These are phyloP conservation scores for Aspergillus fumigatiaffinis DNA, from an alignment of 2,329 filamentous ascomycete genomes.

Conservation along the genomic window DNA sequence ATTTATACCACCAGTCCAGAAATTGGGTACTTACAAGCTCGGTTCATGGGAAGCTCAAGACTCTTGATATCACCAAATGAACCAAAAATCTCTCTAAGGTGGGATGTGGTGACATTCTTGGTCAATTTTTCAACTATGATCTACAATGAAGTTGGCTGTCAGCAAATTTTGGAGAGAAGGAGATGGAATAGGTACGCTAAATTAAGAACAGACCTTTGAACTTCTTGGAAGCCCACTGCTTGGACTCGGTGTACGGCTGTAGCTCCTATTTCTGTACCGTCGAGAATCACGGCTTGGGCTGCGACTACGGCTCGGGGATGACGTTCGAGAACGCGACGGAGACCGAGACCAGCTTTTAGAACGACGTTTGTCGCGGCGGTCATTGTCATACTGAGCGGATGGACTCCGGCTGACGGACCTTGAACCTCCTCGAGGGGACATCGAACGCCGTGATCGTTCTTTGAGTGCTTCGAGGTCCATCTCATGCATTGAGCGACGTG, in stretches of 20 bases:
- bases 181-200: not conserved
- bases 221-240: conserved; percentile 25
- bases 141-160: conserved; percentile 43
- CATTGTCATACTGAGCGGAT: conserved; percentile 17
- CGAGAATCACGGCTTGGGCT: conserved; percentile 35
- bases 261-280: conserved; percentile 33
- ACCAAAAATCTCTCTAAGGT: conserved; percentile 88
- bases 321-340: conserved; percentile 23
- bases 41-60: conserved; percentile 85
- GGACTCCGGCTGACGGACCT: conserved; percentile 28
- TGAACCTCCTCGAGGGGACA: conserved; percentile 32
- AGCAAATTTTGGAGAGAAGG: not conserved
- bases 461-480: conserved; percentile 23
- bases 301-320: conserved; percentile 37
- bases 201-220: conserved; percentile 30
- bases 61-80: conserved; percentile 81
- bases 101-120: conserved; percentile 86
- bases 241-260: conserved; percentile 28
- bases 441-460: conserved; percentile 29
- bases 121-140: conserved; percentile 95
- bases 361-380: conserved; percentile 23
- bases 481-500: conserved; percentile 18
- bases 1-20: conserved; percentile 1
- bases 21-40: conserved; percentile 61
- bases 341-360: conserved; percentile 28